phyloP scores from a whole-genome alignment of 2,329 filamentous ascomycete genomes.

The Calycina herbarum region DNA sequence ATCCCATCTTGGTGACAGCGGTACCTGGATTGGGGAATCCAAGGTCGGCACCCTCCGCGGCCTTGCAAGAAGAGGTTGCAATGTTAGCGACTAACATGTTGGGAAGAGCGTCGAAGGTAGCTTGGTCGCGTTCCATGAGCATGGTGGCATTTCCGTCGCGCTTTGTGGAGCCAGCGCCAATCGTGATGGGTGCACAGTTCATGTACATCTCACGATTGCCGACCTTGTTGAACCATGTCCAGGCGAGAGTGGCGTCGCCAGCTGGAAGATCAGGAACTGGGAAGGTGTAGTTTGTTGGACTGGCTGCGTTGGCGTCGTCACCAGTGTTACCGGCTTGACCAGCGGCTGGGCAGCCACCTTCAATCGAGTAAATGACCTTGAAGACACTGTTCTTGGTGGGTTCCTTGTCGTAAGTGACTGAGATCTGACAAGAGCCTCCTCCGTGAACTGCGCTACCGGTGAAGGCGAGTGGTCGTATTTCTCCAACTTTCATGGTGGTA shows the following conservation, averaged over 20 bases:
- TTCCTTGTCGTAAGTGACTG: slow-evolving; percentile 73
- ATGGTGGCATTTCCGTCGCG: slow-evolving; percentile 35
- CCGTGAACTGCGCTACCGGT: slow-evolving; percentile 77
- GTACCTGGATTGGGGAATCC: slow-evolving; percentile 66
- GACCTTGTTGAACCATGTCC: slow-evolving; percentile 93
- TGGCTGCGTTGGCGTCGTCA: slow-evolving; percentile 43
- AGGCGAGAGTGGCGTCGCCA: slow-evolving; percentile 80
- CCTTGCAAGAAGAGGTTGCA: too few species aligned
- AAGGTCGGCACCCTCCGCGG: too few species aligned
- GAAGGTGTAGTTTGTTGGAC: slow-evolving; percentile 65
- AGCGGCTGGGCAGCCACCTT: slow-evolving; percentile 78
- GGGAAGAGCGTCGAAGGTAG: slow-evolving; percentile 63
- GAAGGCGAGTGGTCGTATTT: slow-evolving; percentile 62
- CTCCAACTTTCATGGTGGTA: slow-evolving; percentile 66
- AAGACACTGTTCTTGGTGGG: slow-evolving; percentile 69
- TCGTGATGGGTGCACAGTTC: slow-evolving; percentile 80
- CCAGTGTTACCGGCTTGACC: slow-evolving; percentile 58
- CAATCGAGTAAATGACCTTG: slow-evolving; percentile 87
- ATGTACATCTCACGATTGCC: slow-evolving; percentile 98
- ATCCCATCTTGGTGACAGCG: slow-evolving; percentile 49
- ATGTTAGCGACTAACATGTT: slow-evolving; percentile 77
- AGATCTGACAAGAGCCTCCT: slow-evolving; percentile 89
- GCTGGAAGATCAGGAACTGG: slow-evolving; percentile 71
- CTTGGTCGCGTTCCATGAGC: slow-evolving; percentile 40
- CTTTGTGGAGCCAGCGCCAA: slow-evolving; percentile 55